Evolutionary conservation across 1,284 basidiomycete genomes (phyloP), one percentile per base, ranked within the genome.

Genomic region (Papiliotrema laurentii): DNA sequence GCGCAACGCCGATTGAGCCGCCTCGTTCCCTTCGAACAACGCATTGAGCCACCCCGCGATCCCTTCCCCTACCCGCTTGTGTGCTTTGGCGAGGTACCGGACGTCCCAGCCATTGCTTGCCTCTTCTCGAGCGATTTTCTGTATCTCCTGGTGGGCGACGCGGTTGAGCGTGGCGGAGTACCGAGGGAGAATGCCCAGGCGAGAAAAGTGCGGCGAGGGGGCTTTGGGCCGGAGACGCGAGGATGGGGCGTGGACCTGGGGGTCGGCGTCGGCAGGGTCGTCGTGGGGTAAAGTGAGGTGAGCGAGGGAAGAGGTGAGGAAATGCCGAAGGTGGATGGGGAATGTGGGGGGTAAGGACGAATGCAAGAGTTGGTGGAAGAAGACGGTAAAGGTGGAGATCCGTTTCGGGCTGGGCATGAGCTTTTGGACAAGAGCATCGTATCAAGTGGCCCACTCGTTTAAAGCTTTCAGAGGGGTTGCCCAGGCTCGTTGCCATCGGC

Each of bases 121-220:
- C 6, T 80, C 82, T 51, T 79, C 78, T 42, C 79, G 54, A 0
- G 92, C 83, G 45, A 87, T 79, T 6, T 75, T 69, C 61, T 91
- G 87, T 51, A 96, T 91, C 57, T 84, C 82, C 58, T 88, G 85
- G 60, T 90, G 89, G 27, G 87, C 86, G 2, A 92, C 85, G 49
- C 82, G 83, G 25, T 86, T 83, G 24, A 96, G 80, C 45, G 90
- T 82, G 2, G 83, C 82, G 57, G 92, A 88, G 64, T 89, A 93
- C 26, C 89, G 81, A 51, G 91, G 87, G 26, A 90, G 77, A 13
- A 94, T 76, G 2, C 87, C 87, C 0, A 96, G 78, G 2, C 79
- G 75, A 45, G 86, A 83, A 40, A 91, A 83, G 34, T 74, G 63
- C 5, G 68, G 65, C 7, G 48, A 42, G 50, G 51, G 38, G 53